Evolutionary conservation across 2,329 filamentous ascomycete species (phyloP).

Genomic region (Chrysoporthe deuterocubensis): DNA sequence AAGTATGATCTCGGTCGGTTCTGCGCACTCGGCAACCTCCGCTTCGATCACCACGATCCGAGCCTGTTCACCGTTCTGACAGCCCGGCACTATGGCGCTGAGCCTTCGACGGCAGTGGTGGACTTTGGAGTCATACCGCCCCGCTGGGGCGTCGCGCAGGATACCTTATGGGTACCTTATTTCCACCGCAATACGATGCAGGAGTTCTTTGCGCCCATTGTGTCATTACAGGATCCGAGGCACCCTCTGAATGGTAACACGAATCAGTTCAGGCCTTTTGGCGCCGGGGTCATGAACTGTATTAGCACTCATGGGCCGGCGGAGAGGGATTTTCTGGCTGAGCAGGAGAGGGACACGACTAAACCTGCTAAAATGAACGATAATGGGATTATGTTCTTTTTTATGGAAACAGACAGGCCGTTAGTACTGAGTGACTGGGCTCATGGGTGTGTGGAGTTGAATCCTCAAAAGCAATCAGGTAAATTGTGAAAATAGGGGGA

Average conservation of each 20-base stretch:
- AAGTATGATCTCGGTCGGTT: conserved; percentile 71
- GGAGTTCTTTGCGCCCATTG: conserved; percentile 52
- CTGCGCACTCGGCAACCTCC: conserved; percentile 64
- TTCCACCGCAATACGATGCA: conserved; percentile 59
- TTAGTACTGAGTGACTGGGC: conserved; percentile 21
- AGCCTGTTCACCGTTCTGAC: conserved; percentile 66
- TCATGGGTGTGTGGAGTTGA: conserved; percentile 4
- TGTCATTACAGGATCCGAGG: conserved; percentile 48
- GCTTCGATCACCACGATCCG: conserved; percentile 68
- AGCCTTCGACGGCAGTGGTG: conserved; percentile 55
- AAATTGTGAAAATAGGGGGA: not conserved
- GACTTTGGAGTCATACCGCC: conserved; percentile 65
- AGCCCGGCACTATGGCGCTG: conserved; percentile 48
- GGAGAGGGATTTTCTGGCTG: conserved; percentile 49
- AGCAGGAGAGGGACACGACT: conserved; percentile 44
- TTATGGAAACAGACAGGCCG: conserved; percentile 21
- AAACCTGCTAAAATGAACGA: not conserved
- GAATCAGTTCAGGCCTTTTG: conserved; percentile 47
- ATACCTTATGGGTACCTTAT: conserved; percentile 62
- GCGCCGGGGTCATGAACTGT: conserved; percentile 55
- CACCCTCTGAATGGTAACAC: conserved; percentile 41
- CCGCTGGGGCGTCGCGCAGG: conserved; percentile 60
- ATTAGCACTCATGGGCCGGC: conserved; percentile 60
- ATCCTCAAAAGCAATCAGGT: not conserved
- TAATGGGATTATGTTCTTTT: conserved; percentile 9